Conservation (phyloP, 306 rosid genomes). For the Neltuma alba region DNA sequence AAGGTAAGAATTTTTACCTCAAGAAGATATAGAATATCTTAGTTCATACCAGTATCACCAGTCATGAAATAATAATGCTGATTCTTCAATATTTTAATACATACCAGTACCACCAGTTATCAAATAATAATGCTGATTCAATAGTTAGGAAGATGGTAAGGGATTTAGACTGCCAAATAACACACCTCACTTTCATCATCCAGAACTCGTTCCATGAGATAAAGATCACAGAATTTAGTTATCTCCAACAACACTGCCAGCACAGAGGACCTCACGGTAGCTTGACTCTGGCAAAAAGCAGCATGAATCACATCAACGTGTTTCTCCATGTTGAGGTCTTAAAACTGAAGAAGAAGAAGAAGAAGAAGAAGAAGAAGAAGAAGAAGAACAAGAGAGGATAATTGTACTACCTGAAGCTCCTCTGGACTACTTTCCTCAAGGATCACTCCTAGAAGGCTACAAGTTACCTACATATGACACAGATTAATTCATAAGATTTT, state of each 20-base stretch:
- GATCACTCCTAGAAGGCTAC: constrained; percentile 86
- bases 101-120: neutral
- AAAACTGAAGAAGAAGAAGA: constrained; percentile 16
- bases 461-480: constrained; percentile 69
- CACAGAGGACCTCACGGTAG: constrained; percentile 80
- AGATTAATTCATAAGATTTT: neutral
- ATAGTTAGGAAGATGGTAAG: too few species aligned
- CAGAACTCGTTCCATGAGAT: constrained; percentile 92
- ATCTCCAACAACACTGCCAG: constrained; percentile 85
- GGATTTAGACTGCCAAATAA: constrained; percentile 5
- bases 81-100: constrained; percentile 29
- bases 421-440: constrained; percentile 85
- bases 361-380: constrained; percentile 27
- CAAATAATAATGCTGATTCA: neutral
- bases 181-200: constrained; percentile 93
- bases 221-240: constrained; percentile 86
- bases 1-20: neutral
- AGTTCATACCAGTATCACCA: constrained; percentile 23
- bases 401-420: constrained; percentile 83
- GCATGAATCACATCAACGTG: constrained; percentile 32
- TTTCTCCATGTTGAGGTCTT: constrained; percentile 23
- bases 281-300: constrained; percentile 71
- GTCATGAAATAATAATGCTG: neutral
- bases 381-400: constrained; percentile 28
- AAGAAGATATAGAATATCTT: constrained; percentile 23